Evolutionary conservation across 208 protist species (phyloP).

Genomic region (Leptomonas seymouri): DNA sequence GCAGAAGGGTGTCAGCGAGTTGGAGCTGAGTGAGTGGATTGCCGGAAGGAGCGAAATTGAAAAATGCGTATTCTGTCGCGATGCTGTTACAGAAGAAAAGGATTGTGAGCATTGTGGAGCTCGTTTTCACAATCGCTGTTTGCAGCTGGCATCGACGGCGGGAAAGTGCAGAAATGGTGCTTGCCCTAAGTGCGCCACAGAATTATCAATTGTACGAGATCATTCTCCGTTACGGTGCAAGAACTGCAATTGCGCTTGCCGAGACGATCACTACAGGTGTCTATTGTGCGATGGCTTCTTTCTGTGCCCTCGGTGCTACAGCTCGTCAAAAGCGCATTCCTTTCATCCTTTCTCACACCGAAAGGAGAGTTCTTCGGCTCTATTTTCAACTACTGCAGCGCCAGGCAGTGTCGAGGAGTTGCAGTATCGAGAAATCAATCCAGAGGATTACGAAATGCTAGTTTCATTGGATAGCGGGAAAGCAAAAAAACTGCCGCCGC

Average conservation of each 20-base stretch:
- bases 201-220: not conserved
- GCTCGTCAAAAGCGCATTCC: slow-evolving; percentile 32
- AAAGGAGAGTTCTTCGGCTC: not conserved
- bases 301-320: slow-evolving; percentile 52
- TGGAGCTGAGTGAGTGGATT: slow-evolving; percentile 61
- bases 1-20: slow-evolving; percentile 63
- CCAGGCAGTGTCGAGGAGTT: slow-evolving; percentile 36
- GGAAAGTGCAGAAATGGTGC: not conserved
- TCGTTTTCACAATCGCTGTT: slow-evolving; percentile 37
- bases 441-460: slow-evolving; percentile 81
- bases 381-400: not conserved
- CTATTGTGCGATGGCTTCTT: slow-evolving; percentile 51
- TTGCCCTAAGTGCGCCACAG: slow-evolving; percentile 1
- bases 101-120: slow-evolving; percentile 20
- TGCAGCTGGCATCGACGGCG: slow-evolving; percentile 9
- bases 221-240: slow-evolving; percentile 1
- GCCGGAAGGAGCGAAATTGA: not conserved
- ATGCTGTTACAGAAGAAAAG: not conserved
- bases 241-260: slow-evolving; percentile 18
- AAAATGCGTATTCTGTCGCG: slow-evolving; percentile 41
- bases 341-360: slow-evolving; percentile 47
- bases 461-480: slow-evolving; percentile 46
- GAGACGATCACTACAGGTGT: slow-evolving; percentile 44
- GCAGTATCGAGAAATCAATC: slow-evolving; percentile 75
- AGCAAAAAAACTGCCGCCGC: slow-evolving; percentile 30